phyloP scores from a whole-genome alignment of 1,284 basidiomycete genomes.

The Somion occarium region DNA sequence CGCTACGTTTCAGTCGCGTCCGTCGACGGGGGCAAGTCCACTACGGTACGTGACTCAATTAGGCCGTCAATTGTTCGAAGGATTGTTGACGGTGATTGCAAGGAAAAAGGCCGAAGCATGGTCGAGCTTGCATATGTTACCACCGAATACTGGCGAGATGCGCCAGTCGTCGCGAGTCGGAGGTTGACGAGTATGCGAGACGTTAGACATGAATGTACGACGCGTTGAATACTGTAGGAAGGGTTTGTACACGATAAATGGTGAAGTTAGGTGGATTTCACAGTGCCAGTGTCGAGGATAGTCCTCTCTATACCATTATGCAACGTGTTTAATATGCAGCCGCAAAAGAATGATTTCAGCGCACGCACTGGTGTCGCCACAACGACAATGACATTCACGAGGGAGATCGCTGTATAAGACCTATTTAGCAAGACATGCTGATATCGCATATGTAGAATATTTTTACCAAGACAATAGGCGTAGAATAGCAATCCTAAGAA shows the following conservation, averaged over 20 bases:
- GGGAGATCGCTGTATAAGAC: conserved; percentile 3
- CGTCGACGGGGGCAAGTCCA: too few species aligned
- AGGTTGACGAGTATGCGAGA: conserved; percentile 10
- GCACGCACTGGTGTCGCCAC: conserved; percentile 5
- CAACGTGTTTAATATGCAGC: background rate
- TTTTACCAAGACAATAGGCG: background rate
- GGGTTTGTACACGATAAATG: background rate
- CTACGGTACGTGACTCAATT: too few species aligned
- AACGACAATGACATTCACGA: conserved; percentile 9
- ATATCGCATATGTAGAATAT: background rate
- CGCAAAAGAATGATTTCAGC: too few species aligned
- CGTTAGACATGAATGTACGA: conserved; percentile 9
- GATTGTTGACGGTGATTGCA: too few species aligned
- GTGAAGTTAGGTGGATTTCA: background rate
- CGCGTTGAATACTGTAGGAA: conserved; percentile 5
- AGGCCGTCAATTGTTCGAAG: too few species aligned
- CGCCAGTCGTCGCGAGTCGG: background rate
- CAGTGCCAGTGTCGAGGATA: conserved; percentile 4
- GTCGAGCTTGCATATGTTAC: too few species aligned
- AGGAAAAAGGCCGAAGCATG: too few species aligned
- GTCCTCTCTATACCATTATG: background rate
- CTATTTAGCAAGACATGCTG: too few species aligned
- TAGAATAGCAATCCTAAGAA: background rate
- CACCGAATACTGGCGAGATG: background rate
- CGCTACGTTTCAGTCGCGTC: background rate